Evolutionary conservation across 2,329 filamentous ascomycete genomes (phyloP).

Genomic region (Raffaelea arxii): DNA sequence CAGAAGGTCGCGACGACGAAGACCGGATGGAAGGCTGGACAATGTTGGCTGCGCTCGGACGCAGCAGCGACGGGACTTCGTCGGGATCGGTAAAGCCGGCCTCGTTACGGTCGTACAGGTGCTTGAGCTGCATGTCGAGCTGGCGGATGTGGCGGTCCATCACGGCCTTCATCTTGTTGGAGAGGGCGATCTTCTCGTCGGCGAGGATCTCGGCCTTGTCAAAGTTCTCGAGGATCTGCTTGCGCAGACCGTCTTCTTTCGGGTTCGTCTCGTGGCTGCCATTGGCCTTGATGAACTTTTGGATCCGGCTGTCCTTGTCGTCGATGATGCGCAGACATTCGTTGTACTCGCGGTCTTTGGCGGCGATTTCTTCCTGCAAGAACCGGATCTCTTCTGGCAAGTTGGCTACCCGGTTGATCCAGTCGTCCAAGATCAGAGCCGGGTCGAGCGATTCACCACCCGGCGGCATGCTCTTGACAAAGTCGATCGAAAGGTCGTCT

Average conservation of each 20-base stretch:
- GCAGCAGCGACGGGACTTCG: constrained; percentile 53
- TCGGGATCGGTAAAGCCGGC: constrained; percentile 53
- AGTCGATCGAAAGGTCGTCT: constrained; percentile 64
- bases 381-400: constrained; percentile 75
- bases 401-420: constrained; percentile 65
- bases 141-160: constrained; percentile 54
- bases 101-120: constrained; percentile 50
- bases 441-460: constrained; percentile 51
- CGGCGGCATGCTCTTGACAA: constrained; percentile 56
- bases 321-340: constrained; percentile 61
- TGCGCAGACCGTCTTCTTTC: constrained; percentile 60
- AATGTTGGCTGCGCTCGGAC: constrained; percentile 45
- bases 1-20: background rate
- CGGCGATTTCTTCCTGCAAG: constrained; percentile 72
- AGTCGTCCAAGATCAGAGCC: constrained; percentile 67
- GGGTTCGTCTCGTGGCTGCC: constrained; percentile 65
- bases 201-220: constrained; percentile 60
- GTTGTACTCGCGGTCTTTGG: constrained; percentile 65
- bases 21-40: constrained; percentile 28
- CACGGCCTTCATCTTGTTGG: constrained; percentile 50
- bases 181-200: constrained; percentile 63
- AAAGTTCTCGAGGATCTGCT: constrained; percentile 58
- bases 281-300: constrained; percentile 72
- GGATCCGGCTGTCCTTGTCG: constrained; percentile 63
- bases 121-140: constrained; percentile 54